A percentile compares a stretch with the other conserved stretches of the same genome.
These are phyloP conservation scores for Hanseniaspora vineae DNA, from an alignment of 805 yeast genomes.

Conservation along the genomic window DNA sequence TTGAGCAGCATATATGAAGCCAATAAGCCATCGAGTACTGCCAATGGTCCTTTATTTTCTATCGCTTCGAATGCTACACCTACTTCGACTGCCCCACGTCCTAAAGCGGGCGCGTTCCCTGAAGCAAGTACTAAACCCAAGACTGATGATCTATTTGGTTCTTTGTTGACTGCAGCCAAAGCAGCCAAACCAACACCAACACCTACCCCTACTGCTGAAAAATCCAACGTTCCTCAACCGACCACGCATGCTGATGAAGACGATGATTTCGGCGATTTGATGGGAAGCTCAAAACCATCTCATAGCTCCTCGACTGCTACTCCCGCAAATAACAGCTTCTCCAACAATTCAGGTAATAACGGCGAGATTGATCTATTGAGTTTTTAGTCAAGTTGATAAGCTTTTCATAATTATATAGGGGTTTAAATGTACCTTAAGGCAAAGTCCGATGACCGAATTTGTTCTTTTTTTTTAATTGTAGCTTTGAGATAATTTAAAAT, in stretches of 20 bases:
- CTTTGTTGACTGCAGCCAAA: conserved; percentile 55
- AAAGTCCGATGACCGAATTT: no score
- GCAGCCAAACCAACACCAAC: conserved; percentile 19
- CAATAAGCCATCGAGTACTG: background rate
- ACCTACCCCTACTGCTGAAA: conserved; percentile 2
- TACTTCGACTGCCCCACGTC: conserved; percentile 4
- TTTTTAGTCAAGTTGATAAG: background rate
- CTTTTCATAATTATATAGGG: no score
- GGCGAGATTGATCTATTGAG: conserved; percentile 17
- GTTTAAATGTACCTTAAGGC: no score
- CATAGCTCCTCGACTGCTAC: conserved; percentile 3
- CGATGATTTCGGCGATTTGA: conserved; percentile 24
- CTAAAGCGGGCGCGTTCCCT: conserved; percentile 16
- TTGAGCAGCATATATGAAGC: conserved; percentile 18
- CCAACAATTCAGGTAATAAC: conserved; percentile 3
- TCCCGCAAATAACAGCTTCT: conserved; percentile 1
- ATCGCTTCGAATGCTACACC: conserved; percentile 10
- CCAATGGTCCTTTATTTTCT: conserved; percentile 6
- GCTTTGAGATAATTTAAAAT: no score
- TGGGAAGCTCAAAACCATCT: conserved; percentile 7
- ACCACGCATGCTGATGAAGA: conserved; percentile 11
- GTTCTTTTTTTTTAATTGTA: no score
- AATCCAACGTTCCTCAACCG: background rate
- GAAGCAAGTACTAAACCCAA: conserved; percentile 29
- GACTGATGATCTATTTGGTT: conserved; percentile 57